These are phyloP conservation scores for Keithomyces neogunnii DNA, from an alignment of 2,329 filamentous ascomycete genomes.

Conservation along the genomic window DNA sequence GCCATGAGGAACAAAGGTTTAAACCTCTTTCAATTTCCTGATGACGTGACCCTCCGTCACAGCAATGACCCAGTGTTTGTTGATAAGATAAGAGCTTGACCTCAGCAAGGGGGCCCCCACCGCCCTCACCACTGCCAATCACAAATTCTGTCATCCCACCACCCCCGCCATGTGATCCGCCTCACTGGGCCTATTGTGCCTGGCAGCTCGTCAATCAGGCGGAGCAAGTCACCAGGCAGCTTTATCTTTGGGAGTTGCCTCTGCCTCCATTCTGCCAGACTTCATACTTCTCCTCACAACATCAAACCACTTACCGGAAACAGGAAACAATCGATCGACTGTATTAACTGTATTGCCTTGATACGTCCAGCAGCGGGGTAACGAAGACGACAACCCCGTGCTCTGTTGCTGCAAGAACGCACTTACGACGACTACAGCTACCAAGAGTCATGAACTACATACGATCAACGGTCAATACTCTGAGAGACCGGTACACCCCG, in stretches of 20 bases:
- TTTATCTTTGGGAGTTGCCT: not conserved
- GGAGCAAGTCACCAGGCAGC: constrained; percentile 10
- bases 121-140: not conserved
- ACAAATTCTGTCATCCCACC: constrained; percentile 6
- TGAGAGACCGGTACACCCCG: constrained; percentile 86
- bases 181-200: constrained; percentile 9
- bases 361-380: too few species aligned
- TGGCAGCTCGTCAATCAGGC: constrained; percentile 6
- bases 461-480: constrained; percentile 84
- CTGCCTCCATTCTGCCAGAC: not conserved
- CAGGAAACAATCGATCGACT: too few species aligned
- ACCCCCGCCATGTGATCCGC: constrained; percentile 21
- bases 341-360: too few species aligned
- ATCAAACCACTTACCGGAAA: not conserved
- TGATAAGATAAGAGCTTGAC: not conserved
- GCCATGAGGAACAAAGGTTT: too few species aligned
- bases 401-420: too few species aligned
- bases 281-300: not conserved
- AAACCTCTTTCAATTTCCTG: not conserved
- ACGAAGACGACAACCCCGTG: too few species aligned
- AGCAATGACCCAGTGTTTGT: not conserved
- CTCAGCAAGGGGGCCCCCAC: not conserved
- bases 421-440: not conserved
- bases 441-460: constrained; percentile 67
- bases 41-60: not conserved